Evolutionary conservation across 306 rosid genomes (phyloP).

Genomic region (Erythrophleum fordii): DNA sequence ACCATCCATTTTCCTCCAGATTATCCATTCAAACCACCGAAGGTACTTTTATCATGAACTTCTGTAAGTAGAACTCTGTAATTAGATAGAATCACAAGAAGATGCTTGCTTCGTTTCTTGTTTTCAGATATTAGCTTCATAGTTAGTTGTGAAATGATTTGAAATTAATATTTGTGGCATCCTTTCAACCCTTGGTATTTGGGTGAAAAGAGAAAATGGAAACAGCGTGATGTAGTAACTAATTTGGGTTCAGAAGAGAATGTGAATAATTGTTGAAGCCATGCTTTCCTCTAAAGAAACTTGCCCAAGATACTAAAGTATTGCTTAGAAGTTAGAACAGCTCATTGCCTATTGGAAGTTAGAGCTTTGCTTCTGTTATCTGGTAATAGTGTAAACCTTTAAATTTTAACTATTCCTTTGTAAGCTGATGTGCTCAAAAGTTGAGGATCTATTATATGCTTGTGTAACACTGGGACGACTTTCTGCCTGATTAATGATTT

Average conservation of each 20-base stretch:
- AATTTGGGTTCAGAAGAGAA: not conserved
- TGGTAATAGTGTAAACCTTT: not conserved
- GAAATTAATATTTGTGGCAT: not conserved
- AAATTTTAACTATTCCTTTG: not conserved
- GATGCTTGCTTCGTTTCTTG: not conserved
- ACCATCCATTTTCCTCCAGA: slow-evolving; percentile 70
- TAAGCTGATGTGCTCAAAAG: not conserved
- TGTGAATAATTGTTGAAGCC: not conserved
- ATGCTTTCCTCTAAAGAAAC: not conserved
- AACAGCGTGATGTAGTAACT: not conserved
- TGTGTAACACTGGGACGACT: not conserved
- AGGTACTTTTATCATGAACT: slow-evolving; percentile 42
- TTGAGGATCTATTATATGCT: not conserved
- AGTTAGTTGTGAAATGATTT: not conserved
- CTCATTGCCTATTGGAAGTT: not conserved
- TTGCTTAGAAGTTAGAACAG: not conserved
- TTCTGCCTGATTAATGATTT: slow-evolving; percentile 3
- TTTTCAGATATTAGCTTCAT: not conserved
- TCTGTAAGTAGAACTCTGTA: not conserved
- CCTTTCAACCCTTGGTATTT: not conserved
- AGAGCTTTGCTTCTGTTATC: not conserved
- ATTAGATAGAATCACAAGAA: not conserved
- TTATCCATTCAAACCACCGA: slow-evolving; percentile 68
- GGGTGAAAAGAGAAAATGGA: not conserved
- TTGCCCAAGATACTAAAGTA: not conserved